Percentiles rank a stretch among this genome's conserved stretches.
Evolutionary conservation across 768 basidiomycete genomes (phyloP).

Genomic region (Boletus insuetus): DNA sequence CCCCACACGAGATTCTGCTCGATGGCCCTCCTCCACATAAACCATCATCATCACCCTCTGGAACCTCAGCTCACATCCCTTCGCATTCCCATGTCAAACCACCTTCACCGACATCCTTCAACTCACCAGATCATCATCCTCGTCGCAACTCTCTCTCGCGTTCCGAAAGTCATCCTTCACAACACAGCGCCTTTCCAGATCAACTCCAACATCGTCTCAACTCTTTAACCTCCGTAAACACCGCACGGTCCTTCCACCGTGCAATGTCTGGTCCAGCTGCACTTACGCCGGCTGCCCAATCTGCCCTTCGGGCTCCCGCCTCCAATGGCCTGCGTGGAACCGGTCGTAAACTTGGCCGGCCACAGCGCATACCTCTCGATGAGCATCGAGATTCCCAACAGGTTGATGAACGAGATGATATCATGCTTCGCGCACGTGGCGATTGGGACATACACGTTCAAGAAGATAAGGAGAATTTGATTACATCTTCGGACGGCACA

Average conservation of each 20-base stretch:
- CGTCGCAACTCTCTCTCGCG: slow-evolving; percentile 56
- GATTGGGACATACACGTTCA: slow-evolving; percentile 31
- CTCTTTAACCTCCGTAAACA: slow-evolving; percentile 15
- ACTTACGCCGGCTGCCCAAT: slow-evolving; percentile 30
- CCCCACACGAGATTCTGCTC: slow-evolving; percentile 35
- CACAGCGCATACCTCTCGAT: slow-evolving; percentile 39
- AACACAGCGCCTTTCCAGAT: slow-evolving; percentile 32
- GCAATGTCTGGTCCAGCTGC: slow-evolving; percentile 58
- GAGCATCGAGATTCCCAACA: slow-evolving; percentile 32
- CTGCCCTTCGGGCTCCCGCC: slow-evolving; percentile 26
- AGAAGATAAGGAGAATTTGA: slow-evolving; percentile 42
- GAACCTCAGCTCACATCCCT: slow-evolving; percentile 15
- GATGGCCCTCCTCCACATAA: slow-evolving; percentile 26
- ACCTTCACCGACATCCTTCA: slow-evolving; percentile 34
- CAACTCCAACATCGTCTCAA: slow-evolving; percentile 31
- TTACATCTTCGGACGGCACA: slow-evolving; percentile 25
- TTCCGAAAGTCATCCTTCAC: slow-evolving; percentile 60
- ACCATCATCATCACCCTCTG: slow-evolving; percentile 24
- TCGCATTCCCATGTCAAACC: slow-evolving; percentile 25
- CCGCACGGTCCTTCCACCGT: slow-evolving; percentile 60
- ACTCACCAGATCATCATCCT: slow-evolving; percentile 39
- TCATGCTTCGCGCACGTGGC: slow-evolving; percentile 23
- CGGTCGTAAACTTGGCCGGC: slow-evolving; percentile 33
- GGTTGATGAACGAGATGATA: slow-evolving; percentile 36
- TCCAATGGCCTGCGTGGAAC: slow-evolving; percentile 35